Evolutionary conservation across 768 basidiomycete species (phyloP).

Genomic region (Tylopilus plumbeoviolaceoides): DNA sequence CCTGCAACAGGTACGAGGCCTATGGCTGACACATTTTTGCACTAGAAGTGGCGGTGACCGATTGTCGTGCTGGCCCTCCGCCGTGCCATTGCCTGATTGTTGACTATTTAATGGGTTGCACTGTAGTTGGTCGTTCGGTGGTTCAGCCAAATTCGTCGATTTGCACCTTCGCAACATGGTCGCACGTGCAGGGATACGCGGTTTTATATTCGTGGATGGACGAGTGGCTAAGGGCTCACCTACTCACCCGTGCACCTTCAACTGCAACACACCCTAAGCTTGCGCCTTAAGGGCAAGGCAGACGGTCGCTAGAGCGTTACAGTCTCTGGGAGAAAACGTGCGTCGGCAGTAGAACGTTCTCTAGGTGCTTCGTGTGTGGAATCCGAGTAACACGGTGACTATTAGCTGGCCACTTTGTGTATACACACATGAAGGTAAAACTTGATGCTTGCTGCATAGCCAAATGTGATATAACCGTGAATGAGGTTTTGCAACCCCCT

Average conservation of each 20-base stretch:
- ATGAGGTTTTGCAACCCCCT: background rate
- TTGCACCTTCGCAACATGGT: background rate
- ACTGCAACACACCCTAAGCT: background rate
- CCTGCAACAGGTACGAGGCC: background rate
- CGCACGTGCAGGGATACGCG: background rate
- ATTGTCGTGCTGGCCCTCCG: background rate
- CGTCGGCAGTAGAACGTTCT: background rate
- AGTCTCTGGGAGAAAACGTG: background rate
- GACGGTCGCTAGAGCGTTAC: background rate
- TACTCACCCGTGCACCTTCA: background rate
- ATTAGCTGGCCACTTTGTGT: background rate
- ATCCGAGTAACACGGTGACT: background rate
- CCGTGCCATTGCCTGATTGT: background rate
- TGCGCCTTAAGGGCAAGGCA: conserved; percentile 6
- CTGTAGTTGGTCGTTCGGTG: conserved; percentile 1
- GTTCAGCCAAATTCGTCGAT: background rate
- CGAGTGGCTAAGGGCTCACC: conserved; percentile 7
- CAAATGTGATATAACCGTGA: background rate
- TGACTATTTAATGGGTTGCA: background rate
- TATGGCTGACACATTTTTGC: background rate
- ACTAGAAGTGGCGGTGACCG: background rate
- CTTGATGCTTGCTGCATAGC: background rate
- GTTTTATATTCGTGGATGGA: conserved; percentile 10
- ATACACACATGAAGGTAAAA: background rate
- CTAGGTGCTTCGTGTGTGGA: background rate